These are phyloP conservation scores for Xylaria hypoxylon DNA, from an alignment of 2,329 filamentous ascomycete genomes.

Conservation along the genomic window DNA sequence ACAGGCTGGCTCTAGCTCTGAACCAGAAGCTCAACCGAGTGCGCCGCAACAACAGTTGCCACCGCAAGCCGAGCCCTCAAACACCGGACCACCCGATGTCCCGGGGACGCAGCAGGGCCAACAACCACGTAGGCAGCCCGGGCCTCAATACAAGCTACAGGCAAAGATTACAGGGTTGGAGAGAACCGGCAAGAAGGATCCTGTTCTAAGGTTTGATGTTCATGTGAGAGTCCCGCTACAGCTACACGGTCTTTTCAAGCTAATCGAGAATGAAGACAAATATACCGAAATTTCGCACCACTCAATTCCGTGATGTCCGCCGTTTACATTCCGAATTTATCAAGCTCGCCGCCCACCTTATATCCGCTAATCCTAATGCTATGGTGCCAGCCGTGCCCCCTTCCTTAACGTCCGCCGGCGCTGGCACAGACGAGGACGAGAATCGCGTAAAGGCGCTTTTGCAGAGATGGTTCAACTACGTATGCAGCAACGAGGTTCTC, in stretches of 20 bases:
- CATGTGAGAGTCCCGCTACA: constrained; percentile 74
- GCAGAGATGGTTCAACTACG: constrained; percentile 94
- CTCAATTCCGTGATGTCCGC: constrained; percentile 96
- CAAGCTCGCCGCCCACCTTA: constrained; percentile 94
- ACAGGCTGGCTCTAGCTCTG: constrained; percentile 45
- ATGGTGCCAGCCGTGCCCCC: constrained; percentile 94
- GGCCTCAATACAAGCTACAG: constrained; percentile 85
- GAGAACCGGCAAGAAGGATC: constrained; percentile 93
- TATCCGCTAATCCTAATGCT: constrained; percentile 97
- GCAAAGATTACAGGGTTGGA: constrained; percentile 95
- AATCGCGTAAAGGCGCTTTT: constrained; percentile 86
- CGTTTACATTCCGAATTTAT: constrained; percentile 95
- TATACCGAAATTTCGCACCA: constrained; percentile 96
- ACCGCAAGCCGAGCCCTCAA: constrained; percentile 40
- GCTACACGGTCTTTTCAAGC: constrained; percentile 5
- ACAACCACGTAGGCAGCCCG: constrained; percentile 67
- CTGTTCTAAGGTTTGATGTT: constrained; percentile 93
- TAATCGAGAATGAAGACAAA: constrained; percentile 76
- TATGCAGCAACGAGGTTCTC: constrained; percentile 90
- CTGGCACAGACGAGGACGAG: constrained; percentile 96
- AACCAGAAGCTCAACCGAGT: constrained; percentile 42
- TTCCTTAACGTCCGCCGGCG: constrained; percentile 92
- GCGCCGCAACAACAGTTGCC: constrained; percentile 42
- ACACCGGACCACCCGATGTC: constrained; percentile 38
- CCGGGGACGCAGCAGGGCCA: constrained; percentile 48